These are phyloP conservation scores for California macrophylla DNA, from an alignment of 441 rosid species.

Conservation along the genomic window DNA sequence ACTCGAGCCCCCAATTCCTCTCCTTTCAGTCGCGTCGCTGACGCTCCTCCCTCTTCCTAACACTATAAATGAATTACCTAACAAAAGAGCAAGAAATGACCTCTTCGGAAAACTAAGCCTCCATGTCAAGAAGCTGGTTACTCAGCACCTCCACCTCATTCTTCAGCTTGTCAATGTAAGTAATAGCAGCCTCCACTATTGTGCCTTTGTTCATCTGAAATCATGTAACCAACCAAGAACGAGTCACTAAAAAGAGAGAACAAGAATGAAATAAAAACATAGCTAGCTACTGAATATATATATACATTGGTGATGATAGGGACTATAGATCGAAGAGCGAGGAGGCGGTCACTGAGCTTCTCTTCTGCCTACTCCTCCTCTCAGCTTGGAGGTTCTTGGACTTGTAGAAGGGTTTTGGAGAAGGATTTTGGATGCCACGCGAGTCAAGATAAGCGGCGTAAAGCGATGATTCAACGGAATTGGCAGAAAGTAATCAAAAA, in stretches of 20 bases:
- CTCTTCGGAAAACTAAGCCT: constrained; percentile 24
- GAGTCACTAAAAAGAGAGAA: neutral
- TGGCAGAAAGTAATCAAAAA: too few relatives aligned
- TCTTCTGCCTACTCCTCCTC: constrained; percentile 63
- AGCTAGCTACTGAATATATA: neutral
- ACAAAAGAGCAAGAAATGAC: too few relatives aligned
- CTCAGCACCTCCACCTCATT: constrained; percentile 34
- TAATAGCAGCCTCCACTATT: constrained; percentile 68
- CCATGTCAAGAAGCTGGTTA: constrained; percentile 48
- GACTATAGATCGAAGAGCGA: constrained; percentile 56
- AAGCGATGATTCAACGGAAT: too few relatives aligned
- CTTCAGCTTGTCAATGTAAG: constrained; percentile 56
- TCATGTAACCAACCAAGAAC: neutral
- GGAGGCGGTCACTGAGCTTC: constrained; percentile 62
- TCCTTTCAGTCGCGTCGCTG: too few relatives aligned
- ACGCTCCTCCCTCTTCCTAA: too few relatives aligned
- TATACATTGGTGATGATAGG: constrained; percentile 69
- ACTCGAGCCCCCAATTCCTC: too few relatives aligned
- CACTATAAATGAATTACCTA: too few relatives aligned
- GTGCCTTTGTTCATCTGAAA: constrained; percentile 69
- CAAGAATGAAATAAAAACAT: neutral
- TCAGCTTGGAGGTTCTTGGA: constrained; percentile 73
- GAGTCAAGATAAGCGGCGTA: too few relatives aligned
- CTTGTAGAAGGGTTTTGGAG: constrained; percentile 32
- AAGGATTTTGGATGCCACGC: too few relatives aligned